Base-by-base conservation (phyloP, 371 early-diverging fungal genomes). In the Blakeslea trispora region DNA sequence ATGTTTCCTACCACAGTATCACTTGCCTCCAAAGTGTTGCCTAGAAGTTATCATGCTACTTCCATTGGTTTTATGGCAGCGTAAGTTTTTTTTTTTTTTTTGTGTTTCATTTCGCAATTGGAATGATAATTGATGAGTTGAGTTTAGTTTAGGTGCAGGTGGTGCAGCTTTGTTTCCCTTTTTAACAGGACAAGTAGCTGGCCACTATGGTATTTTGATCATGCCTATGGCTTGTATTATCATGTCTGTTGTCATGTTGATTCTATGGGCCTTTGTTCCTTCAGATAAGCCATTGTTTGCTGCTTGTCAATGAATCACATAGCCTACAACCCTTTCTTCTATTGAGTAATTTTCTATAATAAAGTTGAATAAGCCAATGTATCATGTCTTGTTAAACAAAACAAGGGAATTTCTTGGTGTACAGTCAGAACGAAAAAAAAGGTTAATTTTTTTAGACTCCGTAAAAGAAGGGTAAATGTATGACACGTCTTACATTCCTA, bases 81-180 rank as follows among this genome's bases (percentile, higher is more conserved):
- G 69, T 71, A 64, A 61, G 50, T 56, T 19, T n/a, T 15, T 24
- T 28, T 28, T 1, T 46, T n/a, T 34, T 42, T 11, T 40, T 2
- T 17, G n/a, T n/a, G 13, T 14, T 47, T 14, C n/a, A n/a, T n/a
- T n/a, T n/a, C n/a, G n/a, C n/a, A n/a, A n/a, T n/a, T n/a, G n/a
- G n/a, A n/a, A n/a, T n/a, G n/a, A n/a, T n/a, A n/a, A n/a, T n/a
- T n/a, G n/a, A n/a, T n/a, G n/a, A n/a, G n/a, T n/a, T n/a, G n/a
- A n/a, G n/a, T n/a, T n/a, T 55, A 71, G 71, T 13, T 50, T 73
- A 24, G 73, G 73, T 31, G 64, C 67, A 43, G 70, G 67, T 39
- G 73, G 73, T 21, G 64, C 73, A 34, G 73, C 73, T 22, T 45
- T 73, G 3, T 73, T 73, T 50, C 73, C 73, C 1, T 73, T 69